These are phyloP conservation scores for Ganoderma lucidum DNA, from an alignment of 1,284 basidiomycete genomes.

Conservation along the genomic window DNA sequence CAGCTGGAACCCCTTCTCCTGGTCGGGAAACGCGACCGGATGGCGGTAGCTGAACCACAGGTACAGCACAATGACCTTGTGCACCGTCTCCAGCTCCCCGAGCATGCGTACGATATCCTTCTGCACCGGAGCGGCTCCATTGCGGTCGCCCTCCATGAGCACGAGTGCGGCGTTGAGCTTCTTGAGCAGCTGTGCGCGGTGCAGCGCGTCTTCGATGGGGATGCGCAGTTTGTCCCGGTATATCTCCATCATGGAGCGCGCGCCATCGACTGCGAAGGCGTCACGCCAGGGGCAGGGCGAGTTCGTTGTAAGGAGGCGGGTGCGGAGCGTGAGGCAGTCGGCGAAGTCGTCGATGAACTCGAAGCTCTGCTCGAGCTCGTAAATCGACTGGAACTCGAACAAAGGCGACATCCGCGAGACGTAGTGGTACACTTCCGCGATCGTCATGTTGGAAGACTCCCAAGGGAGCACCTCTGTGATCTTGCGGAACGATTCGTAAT, in stretches of 20 bases:
- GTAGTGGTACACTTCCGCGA: slow-evolving; percentile 38
- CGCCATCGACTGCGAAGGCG: slow-evolving; percentile 24
- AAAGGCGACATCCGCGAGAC: slow-evolving; percentile 39
- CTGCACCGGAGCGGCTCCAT: slow-evolving; percentile 2
- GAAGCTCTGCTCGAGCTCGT: slow-evolving; percentile 21
- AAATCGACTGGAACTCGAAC: slow-evolving; percentile 34
- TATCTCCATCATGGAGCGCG: slow-evolving; percentile 35
- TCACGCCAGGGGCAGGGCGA: slow-evolving; percentile 42
- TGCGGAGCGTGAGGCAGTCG: slow-evolving; percentile 37
- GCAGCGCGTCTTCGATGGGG: slow-evolving; percentile 32
- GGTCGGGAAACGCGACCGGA: slow-evolving; percentile 75
- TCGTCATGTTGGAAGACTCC: slow-evolving; percentile 26
- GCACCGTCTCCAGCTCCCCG: slow-evolving; percentile 77
- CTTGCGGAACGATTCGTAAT: slow-evolving; percentile 33
- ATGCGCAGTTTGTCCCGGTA: slow-evolving; percentile 32
- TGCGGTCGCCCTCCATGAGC: slow-evolving; percentile 27
- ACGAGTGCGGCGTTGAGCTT: slow-evolving; percentile 30
- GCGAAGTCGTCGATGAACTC: slow-evolving; percentile 38
- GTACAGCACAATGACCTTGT: slow-evolving; percentile 86
- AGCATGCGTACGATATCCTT: slow-evolving; percentile 43
- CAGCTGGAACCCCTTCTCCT: slow-evolving; percentile 56
- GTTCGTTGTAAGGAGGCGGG: slow-evolving; percentile 37
- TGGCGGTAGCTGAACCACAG: slow-evolving; percentile 90
- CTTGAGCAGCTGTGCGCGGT: slow-evolving; percentile 32
- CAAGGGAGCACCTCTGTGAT: slow-evolving; percentile 51